Evolutionary conservation across 2,329 filamentous ascomycete genomes (phyloP), one percentile per base, ranked within the genome.

Genomic region (Blastomyces parvus): DNA sequence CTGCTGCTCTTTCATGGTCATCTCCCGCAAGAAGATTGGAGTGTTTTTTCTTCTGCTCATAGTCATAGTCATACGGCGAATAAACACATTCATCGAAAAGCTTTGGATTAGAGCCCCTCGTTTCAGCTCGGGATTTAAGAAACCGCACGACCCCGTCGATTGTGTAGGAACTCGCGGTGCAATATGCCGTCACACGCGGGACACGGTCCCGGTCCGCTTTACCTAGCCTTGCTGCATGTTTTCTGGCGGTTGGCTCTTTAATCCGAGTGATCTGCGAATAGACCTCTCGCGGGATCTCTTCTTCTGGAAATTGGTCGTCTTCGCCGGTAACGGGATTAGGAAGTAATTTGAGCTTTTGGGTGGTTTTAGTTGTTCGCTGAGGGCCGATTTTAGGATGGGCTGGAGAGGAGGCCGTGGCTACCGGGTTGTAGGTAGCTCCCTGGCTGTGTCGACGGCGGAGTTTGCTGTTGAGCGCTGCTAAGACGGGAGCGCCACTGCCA

Each of bases 201-300:
- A 99, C 78, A 66, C 88, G 84, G 67, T 91, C 88, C 63, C 94
- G 84, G 74, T 99, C 94, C 48, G 93, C 92, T 76, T 97, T 99
- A 46, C 94, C 94, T 50, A 99, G 77, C 63, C 92, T 83, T 36
- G 94, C 94, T 19, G 94, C 94, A 81, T 97, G 93, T 70, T 94
- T 85, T 66, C 94, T 83, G 9, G 94, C 94, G 0, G 88, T 96
- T 0, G 93, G 92, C 72, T 99, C 94, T 75, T 97, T 97, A 78
- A 99, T 99, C 55, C 94, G 85, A 9, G 93, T 96, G 74, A 97
- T 97, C 75, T 99, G 94, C 33, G 92, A 93, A 78, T 99, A 99
- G 40, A 99, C 94, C 74, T 99, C 94, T 67, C 92, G 83, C 11
- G 92, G 91, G 71, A 90, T 94, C 76, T 97, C 93, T 71, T 96